Conservation (phyloP, 1,139 yeast species). For the Pichia sp. region DNA sequence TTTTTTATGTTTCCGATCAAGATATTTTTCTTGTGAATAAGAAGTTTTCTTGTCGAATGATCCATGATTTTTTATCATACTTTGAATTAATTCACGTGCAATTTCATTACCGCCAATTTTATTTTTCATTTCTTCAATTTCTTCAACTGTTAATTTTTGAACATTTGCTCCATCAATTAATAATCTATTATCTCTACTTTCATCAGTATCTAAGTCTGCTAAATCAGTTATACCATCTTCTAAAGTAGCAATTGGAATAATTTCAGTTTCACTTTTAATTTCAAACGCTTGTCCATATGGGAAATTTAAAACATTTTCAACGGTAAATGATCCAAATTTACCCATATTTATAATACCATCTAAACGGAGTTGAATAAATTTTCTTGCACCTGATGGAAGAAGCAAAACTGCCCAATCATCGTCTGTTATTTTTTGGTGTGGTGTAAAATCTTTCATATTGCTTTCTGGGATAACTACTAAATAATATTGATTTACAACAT, state of each 20-base stretch:
- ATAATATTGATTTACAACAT: not conserved
- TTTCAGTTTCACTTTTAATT: slow-evolving; percentile 52
- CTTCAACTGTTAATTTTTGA: slow-evolving; percentile 67
- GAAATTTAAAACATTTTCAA: slow-evolving; percentile 68
- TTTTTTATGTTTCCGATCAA: slow-evolving; percentile 87
- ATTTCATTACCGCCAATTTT: slow-evolving; percentile 54
- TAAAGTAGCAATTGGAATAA: slow-evolving; percentile 40
- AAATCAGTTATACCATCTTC: slow-evolving; percentile 23
- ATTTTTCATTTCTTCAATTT: slow-evolving; percentile 73
- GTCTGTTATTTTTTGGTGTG: slow-evolving; percentile 24
- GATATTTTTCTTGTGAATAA: slow-evolving; percentile 85
- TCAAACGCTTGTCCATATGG: slow-evolving; percentile 90
- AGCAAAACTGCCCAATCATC: slow-evolving; percentile 60
- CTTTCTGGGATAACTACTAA: no score
- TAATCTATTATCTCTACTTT: slow-evolving; percentile 55
- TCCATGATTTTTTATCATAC: slow-evolving; percentile 75
- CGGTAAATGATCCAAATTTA: slow-evolving; percentile 81
- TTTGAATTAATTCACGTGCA: slow-evolving; percentile 79
- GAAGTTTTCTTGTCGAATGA: slow-evolving; percentile 86
- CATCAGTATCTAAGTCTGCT: slow-evolving; percentile 21
- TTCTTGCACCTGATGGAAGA: slow-evolving; percentile 75
- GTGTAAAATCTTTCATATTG: slow-evolving; percentile 23
- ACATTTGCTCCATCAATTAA: slow-evolving; percentile 70
- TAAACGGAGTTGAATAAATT: slow-evolving; percentile 57
- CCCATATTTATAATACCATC: slow-evolving; percentile 68